These are phyloP conservation scores for Ulota crispa DNA, from an alignment of 225 moss, liverwort and hornwort species.

Conservation along the genomic window DNA sequence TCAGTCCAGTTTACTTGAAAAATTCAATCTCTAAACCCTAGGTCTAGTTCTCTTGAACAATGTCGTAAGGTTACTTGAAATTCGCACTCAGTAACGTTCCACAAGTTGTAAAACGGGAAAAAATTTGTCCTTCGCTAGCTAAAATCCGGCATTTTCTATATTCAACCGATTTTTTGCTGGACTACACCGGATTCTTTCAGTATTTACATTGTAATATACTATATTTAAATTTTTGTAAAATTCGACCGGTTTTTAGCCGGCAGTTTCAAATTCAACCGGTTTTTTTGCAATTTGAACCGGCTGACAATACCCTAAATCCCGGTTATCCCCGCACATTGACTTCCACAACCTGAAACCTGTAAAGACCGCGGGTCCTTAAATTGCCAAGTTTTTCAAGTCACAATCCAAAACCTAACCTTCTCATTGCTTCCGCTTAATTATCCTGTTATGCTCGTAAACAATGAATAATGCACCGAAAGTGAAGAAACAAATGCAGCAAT, in stretches of 20 bases:
- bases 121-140: background rate
- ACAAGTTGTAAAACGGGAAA: background rate
- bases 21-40: background rate
- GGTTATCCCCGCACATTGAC: too few species aligned
- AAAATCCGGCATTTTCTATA: background rate
- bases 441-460: background rate
- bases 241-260: too few species aligned
- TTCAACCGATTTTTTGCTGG: too few species aligned
- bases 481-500: background rate
- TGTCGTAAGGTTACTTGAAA: background rate
- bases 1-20: background rate
- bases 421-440: background rate
- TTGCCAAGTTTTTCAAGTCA: background rate
- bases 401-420: constrained; percentile 13
- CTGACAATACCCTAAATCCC: too few species aligned
- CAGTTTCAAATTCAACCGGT: too few species aligned
- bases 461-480: background rate
- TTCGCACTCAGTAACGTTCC: background rate
- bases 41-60: background rate
- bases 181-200: too few species aligned
- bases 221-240: too few species aligned
- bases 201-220: too few species aligned
- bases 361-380: background rate
- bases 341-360: background rate
- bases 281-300: too few species aligned